Percentiles rank a stretch among this genome's conserved stretches.
Evolutionary conservation across 2,329 filamentous ascomycete genomes (phyloP).

Genomic region (Cladosporium phlei): DNA sequence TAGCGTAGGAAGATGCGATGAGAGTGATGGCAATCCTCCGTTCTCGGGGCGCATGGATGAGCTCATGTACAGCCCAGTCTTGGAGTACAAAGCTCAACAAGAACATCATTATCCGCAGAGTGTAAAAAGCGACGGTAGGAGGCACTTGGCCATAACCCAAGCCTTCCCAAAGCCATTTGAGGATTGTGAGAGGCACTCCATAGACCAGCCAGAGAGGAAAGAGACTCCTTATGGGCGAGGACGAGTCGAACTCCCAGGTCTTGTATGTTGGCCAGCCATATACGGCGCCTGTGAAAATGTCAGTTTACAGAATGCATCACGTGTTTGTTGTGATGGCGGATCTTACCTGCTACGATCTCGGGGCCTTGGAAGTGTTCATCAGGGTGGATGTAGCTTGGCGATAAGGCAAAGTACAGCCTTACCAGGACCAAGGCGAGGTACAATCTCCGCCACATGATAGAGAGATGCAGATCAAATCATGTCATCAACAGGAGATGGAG

Average conservation of each 20-base stretch:
- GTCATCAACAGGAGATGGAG: neutral
- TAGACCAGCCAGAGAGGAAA: conserved; percentile 96
- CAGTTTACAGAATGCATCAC: neutral
- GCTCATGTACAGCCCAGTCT: conserved; percentile 94
- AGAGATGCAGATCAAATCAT: neutral
- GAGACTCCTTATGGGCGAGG: conserved; percentile 84
- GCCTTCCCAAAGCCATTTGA: conserved; percentile 89
- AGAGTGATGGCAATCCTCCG: conserved; percentile 73
- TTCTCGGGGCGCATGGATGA: conserved; percentile 68
- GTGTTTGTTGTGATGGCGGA: conserved; percentile 15
- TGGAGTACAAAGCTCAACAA: conserved; percentile 90
- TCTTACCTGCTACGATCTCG: conserved; percentile 91
- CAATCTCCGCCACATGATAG: conserved; percentile 78
- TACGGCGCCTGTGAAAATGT: conserved; percentile 64
- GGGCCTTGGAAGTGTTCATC: conserved; percentile 99
- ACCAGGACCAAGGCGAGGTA: conserved; percentile 81
- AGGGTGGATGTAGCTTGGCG: conserved; percentile 92
- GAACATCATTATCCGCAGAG: conserved; percentile 86
- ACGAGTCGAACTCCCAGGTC: conserved; percentile 94
- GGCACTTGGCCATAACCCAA: conserved; percentile 74
- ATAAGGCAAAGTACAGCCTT: conserved; percentile 88
- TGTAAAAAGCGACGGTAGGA: conserved; percentile 85
- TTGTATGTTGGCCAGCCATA: conserved; percentile 84
- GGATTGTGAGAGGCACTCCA: conserved; percentile 83
- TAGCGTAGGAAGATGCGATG: conserved; percentile 94